These are phyloP conservation scores for Ostreobium quekettii DNA, from an alignment of 139 green algal genomes.

Conservation along the genomic window DNA sequence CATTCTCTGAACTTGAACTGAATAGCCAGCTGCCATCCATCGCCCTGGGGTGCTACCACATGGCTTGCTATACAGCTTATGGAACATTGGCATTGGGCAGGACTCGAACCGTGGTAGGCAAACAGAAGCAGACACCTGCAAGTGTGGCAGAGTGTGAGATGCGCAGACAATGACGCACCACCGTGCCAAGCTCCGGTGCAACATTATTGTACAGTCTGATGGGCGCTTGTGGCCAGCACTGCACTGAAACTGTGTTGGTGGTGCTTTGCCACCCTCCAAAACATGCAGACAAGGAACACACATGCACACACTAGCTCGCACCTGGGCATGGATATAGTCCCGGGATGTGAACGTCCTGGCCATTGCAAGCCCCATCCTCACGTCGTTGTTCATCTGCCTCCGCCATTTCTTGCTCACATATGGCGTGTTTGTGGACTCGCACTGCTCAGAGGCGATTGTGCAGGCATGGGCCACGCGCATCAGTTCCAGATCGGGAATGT, in stretches of 20 bases:
- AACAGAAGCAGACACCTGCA: too few species aligned
- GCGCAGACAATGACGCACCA: too few species aligned
- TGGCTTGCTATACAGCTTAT: too few species aligned
- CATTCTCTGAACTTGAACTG: too few species aligned
- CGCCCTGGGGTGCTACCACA: too few species aligned
- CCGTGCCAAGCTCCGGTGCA: too few species aligned
- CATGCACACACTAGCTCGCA: not conserved
- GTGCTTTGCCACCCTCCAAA: not conserved
- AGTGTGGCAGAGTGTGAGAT: too few species aligned
- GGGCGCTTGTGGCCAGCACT: not conserved
- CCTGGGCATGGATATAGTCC: conserved; percentile 51
- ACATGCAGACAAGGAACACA: not conserved
- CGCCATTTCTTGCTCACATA: conserved; percentile 2
- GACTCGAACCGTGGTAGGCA: too few species aligned
- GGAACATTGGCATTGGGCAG: too few species aligned
- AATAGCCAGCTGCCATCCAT: too few species aligned
- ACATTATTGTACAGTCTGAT: not conserved
- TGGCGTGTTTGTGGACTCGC: conserved; percentile 18
- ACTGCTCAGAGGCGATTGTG: conserved; percentile 44
- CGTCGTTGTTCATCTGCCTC: conserved; percentile 45
- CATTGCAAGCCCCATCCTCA: conserved; percentile 24
- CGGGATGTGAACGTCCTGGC: conserved; percentile 26
- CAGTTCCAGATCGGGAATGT: conserved; percentile 59
- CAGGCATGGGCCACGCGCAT: conserved; percentile 48
- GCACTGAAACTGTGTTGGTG: not conserved